A percentile compares a stretch with the other conserved stretches of the same genome.
These are phyloP conservation scores for Rubus idaeus DNA, from an alignment of 306 rosid species.

Conservation along the genomic window DNA sequence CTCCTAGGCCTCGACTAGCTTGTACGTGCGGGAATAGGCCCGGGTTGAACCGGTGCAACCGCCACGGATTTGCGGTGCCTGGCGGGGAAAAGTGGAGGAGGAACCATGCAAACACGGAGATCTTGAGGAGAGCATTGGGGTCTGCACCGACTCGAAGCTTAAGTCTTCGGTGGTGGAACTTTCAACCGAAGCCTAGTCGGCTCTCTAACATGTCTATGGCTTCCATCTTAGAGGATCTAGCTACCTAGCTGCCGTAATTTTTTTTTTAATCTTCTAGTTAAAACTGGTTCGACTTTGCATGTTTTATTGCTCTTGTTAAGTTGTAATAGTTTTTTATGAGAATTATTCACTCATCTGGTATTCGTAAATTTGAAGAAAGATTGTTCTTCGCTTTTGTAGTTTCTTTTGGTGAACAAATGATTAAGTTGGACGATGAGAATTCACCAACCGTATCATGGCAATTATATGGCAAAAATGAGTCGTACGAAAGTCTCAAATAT, in stretches of 20 bases:
- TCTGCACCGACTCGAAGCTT: constrained; percentile 45
- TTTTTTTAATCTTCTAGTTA: too few species aligned
- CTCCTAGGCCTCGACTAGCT: constrained; percentile 30
- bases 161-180: constrained; percentile 75
- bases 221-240: constrained; percentile 14
- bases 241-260: too few species aligned
- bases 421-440: too few species aligned
- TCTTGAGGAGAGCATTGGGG: constrained; percentile 67
- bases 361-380: neutral
- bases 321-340: neutral
- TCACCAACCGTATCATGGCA: neutral
- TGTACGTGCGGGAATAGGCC: constrained; percentile 55
- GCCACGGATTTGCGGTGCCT: constrained; percentile 49
- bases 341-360: neutral
- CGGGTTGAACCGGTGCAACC: constrained; percentile 49
- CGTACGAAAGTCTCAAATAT: too few species aligned
- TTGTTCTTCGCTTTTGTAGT: neutral
- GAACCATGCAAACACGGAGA: constrained; percentile 56
- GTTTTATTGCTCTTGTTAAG: neutral
- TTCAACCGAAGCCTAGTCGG: constrained; percentile 82
- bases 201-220: constrained; percentile 84
- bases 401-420: neutral
- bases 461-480: neutral
- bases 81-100: constrained; percentile 45
- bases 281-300: too few species aligned